Conservation (phyloP, 1,284 basidiomycete genomes). For the Earliella scabrosa region DNA sequence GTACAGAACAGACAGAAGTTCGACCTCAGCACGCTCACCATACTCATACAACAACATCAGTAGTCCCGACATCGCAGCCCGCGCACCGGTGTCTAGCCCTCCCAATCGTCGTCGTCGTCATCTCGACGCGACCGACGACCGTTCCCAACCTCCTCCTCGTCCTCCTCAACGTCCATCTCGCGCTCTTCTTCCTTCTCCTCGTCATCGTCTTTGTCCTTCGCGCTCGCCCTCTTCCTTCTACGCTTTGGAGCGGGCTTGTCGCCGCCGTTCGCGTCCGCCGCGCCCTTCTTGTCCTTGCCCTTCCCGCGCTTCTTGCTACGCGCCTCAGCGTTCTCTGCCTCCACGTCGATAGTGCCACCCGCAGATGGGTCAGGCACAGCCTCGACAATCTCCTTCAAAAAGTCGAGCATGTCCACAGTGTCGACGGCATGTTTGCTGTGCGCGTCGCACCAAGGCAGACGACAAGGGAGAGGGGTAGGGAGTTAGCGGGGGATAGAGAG, state of each 20-base stretch:
- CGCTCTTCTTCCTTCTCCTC: conserved; percentile 3
- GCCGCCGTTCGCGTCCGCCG: conserved; percentile 32
- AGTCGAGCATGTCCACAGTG: conserved; percentile 90
- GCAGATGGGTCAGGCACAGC: conserved; percentile 88
- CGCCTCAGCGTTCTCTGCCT: conserved; percentile 56
- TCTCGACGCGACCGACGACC: conserved; percentile 3
- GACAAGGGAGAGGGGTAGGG: conserved; percentile 6
- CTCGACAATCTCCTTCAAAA: conserved; percentile 94
- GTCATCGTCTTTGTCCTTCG: conserved; percentile 28
- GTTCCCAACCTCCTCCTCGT: conserved; percentile 2
- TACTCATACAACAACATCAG: conserved; percentile 8
- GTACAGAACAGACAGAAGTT: background rate
- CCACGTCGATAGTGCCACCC: conserved; percentile 75
- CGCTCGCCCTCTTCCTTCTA: conserved; percentile 39
- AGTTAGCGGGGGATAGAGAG: background rate
- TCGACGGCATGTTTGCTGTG: conserved; percentile 92
- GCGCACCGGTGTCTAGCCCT: background rate
- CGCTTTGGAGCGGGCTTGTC: conserved; percentile 32
- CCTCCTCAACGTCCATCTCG: conserved; percentile 5
- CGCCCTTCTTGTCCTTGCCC: conserved; percentile 53
- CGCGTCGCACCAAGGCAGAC: background rate
- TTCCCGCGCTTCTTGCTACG: conserved; percentile 61
- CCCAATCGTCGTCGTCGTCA: conserved; percentile 14
- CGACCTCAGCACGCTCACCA: background rate
- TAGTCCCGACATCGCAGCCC: background rate